Conservation (phyloP, 2,329 filamentous ascomycete genomes). For the Colletotrichum melonis region DNA sequence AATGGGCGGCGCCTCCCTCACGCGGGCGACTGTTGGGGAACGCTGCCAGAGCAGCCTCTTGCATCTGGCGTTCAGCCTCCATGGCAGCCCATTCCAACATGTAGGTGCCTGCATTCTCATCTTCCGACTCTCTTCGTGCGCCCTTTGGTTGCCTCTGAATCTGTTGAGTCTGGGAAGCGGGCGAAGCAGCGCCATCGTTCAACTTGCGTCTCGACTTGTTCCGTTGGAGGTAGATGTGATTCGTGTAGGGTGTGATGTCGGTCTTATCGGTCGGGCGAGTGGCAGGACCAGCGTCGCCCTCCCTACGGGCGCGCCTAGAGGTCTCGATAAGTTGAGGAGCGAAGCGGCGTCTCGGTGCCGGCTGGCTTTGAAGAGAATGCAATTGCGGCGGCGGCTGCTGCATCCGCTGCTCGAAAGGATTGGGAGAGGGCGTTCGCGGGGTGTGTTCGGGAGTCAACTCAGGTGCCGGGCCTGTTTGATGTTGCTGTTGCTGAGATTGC, state of each 20-base stretch:
- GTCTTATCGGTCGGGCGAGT: slow-evolving; percentile 77
- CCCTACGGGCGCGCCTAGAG: slow-evolving; percentile 76
- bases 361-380: slow-evolving; percentile 38
- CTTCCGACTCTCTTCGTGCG: slow-evolving; percentile 76
- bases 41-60: slow-evolving; percentile 80
- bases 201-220: slow-evolving; percentile 53
- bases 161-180: slow-evolving; percentile 36
- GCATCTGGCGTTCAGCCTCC: slow-evolving; percentile 82
- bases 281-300: slow-evolving; percentile 71
- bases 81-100: slow-evolving; percentile 83
- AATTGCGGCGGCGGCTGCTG: slow-evolving; percentile 60
- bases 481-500: slow-evolving; percentile 30
- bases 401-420: slow-evolving; percentile 39
- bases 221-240: slow-evolving; percentile 66
- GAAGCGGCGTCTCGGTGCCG: slow-evolving; percentile 61
- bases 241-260: slow-evolving; percentile 74
- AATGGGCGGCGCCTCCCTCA: slow-evolving; percentile 78
- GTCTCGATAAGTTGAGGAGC: slow-evolving; percentile 86
- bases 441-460: slow-evolving; percentile 68
- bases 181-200: slow-evolving; percentile 38
- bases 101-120: slow-evolving; percentile 81
- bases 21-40: slow-evolving; percentile 79
- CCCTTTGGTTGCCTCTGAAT: slow-evolving; percentile 49
- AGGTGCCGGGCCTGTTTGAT: slow-evolving; percentile 60
- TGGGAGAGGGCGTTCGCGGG: slow-evolving; percentile 60